phyloP scores from a whole-genome alignment of 1,284 basidiomycete species.

The Apiotrichum montevideense region DNA sequence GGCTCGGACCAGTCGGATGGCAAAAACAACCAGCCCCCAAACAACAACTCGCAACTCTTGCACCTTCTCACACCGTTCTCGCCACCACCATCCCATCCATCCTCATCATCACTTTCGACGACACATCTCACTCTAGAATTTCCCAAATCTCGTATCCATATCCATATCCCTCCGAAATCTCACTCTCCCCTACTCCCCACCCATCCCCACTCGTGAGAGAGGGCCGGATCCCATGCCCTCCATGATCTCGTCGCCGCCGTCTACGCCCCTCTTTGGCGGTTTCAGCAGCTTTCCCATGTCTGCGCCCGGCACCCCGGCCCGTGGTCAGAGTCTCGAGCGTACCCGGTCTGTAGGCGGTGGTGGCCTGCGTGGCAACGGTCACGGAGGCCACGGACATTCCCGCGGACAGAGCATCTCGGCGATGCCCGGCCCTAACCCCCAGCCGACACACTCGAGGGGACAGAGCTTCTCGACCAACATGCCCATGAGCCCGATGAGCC shows the following conservation, averaged over 20 bases:
- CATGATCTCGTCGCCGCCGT: background rate
- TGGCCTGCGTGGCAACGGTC: background rate
- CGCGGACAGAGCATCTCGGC: background rate
- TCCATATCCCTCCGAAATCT: background rate
- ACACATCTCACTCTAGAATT: background rate
- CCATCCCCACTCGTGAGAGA: no score
- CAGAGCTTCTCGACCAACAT: slow-evolving; percentile 5
- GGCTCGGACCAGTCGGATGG: background rate
- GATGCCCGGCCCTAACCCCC: background rate
- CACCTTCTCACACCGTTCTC: background rate
- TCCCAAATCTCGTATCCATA: background rate
- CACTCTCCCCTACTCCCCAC: no score
- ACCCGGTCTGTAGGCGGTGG: slow-evolving; percentile 5
- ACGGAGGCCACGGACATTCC: slow-evolving; percentile 1
- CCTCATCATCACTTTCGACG: background rate
- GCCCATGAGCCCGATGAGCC: slow-evolving; percentile 1
- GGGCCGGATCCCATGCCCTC: background rate
- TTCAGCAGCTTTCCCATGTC: background rate
- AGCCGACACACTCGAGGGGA: slow-evolving; percentile 2
- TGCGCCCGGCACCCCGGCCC: background rate
- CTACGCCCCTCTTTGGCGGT: background rate
- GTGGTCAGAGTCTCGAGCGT: slow-evolving; percentile 5
- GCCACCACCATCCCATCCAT: background rate
- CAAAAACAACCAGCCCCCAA: slow-evolving; percentile 1
- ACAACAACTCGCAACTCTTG: no score